These are phyloP conservation scores for Cyclotella cryptica DNA, from an alignment of 108 stramenopile species.

Conservation along the genomic window DNA sequence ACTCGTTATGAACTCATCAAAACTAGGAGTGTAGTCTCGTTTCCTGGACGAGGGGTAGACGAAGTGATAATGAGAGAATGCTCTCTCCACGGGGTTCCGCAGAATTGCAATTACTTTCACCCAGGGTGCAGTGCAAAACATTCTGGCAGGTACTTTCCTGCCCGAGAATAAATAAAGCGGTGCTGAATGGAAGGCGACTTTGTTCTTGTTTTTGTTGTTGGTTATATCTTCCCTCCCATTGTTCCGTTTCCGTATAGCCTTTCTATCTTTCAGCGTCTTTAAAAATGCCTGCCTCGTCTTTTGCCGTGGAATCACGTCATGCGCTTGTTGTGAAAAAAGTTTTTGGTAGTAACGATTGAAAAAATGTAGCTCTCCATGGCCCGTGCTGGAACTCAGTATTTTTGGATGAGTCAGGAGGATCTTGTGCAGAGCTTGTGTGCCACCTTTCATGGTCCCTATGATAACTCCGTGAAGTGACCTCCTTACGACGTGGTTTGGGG, in stretches of 20 bases:
- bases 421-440: constrained; percentile 24
- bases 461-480: constrained; percentile 33
- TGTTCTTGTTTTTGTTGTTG: constrained; percentile 3
- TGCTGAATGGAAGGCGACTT: constrained; percentile 26
- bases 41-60: background rate
- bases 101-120: constrained; percentile 31
- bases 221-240: constrained; percentile 3
- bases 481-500: background rate
- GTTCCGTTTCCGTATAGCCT: background rate
- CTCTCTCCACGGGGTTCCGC: constrained; percentile 31
- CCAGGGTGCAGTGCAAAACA: constrained; percentile 37
- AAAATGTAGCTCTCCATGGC: constrained; percentile 29
- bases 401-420: constrained; percentile 9
- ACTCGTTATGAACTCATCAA: constrained; percentile 4
- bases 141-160: constrained; percentile 12
- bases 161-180: constrained; percentile 31
- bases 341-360: constrained; percentile 15
- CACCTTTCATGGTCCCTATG: constrained; percentile 31
- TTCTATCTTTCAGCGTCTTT: constrained; percentile 5
- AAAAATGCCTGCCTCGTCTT: constrained; percentile 14
- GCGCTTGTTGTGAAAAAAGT: background rate
- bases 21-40: background rate
- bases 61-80: constrained; percentile 35
- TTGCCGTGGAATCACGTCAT: constrained; percentile 17
- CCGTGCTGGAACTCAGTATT: constrained; percentile 13